Conservation (phyloP, 768 basidiomycete genomes). For the Pleurotus sapidus region DNA sequence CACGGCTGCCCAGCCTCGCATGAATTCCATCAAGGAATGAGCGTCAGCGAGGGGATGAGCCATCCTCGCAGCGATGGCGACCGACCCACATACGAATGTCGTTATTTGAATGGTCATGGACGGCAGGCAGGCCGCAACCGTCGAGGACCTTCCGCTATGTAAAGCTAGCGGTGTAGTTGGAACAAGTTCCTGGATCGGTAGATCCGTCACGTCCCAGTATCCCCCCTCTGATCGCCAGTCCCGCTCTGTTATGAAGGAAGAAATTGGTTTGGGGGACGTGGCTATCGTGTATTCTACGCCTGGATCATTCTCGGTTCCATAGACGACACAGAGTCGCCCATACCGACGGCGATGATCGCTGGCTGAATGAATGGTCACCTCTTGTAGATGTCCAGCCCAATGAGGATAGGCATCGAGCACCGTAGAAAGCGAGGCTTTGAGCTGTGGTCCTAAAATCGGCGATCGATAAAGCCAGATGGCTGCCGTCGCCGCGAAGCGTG, state of each 20-base stretch:
- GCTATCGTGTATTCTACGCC: slow-evolving; percentile 28
- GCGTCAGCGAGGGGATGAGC: slow-evolving; percentile 34
- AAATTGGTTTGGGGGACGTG: slow-evolving; percentile 9
- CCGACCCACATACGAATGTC: slow-evolving; percentile 23
- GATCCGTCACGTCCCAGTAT: not conserved
- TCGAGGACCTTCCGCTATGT: slow-evolving; percentile 12
- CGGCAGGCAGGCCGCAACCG: slow-evolving; percentile 21
- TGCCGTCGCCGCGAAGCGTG: slow-evolving; percentile 21
- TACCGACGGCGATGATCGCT: slow-evolving; percentile 22
- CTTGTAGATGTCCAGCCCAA: slow-evolving; percentile 27
- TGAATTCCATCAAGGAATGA: slow-evolving; percentile 28
- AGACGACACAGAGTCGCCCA: slow-evolving; percentile 22
- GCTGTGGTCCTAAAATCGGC: slow-evolving; percentile 8
- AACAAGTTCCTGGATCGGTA: slow-evolving; percentile 17
- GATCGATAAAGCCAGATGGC: slow-evolving; percentile 25
- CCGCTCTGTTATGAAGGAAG: slow-evolving; percentile 11
- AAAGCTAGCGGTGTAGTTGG: slow-evolving; percentile 21
- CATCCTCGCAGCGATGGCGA: slow-evolving; percentile 27
- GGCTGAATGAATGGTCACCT: slow-evolving; percentile 12
- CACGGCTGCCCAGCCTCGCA: slow-evolving; percentile 30
- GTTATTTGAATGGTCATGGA: slow-evolving; percentile 32
- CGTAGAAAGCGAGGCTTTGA: slow-evolving; percentile 12
- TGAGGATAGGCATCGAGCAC: slow-evolving; percentile 28
- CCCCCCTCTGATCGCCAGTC: not conserved
- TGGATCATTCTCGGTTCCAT: slow-evolving; percentile 22